These are phyloP conservation scores for Apiospora arundinis DNA, from an alignment of 2,329 filamentous ascomycete species.

Conservation along the genomic window DNA sequence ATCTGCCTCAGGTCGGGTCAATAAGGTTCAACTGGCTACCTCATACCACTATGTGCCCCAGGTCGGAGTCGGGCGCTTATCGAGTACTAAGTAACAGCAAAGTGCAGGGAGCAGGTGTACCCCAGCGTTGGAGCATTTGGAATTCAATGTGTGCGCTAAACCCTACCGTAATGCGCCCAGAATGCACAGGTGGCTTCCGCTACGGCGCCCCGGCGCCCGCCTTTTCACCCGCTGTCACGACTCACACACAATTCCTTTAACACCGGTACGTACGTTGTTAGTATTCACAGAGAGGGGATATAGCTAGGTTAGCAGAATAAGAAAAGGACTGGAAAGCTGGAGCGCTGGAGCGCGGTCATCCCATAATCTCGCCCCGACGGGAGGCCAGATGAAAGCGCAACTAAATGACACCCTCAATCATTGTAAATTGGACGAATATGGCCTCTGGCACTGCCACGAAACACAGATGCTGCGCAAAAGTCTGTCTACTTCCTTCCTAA, in stretches of 20 bases:
- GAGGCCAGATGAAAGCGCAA: not conserved
- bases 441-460: not conserved
- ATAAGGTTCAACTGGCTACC: not conserved
- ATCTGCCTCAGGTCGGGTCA: not conserved
- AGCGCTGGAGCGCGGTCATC: not conserved
- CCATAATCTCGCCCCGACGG: not conserved
- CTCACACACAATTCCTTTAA: not conserved
- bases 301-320: too few species aligned
- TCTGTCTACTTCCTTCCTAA: not conserved
- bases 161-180: not conserved
- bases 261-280: too few species aligned
- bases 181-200: not conserved
- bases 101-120: not conserved
- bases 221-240: not conserved
- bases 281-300: not conserved
- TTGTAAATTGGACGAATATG: not conserved
- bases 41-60: too few species aligned
- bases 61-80: constrained; percentile 13
- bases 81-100: not conserved
- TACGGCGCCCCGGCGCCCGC: not conserved
- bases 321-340: too few species aligned
- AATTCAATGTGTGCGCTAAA: not conserved
- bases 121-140: not conserved
- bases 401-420: too few species aligned
- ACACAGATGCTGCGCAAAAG: not conserved